Conservation (phyloP, 2,329 filamentous ascomycete species). For the Paecilomyces variotii region DNA sequence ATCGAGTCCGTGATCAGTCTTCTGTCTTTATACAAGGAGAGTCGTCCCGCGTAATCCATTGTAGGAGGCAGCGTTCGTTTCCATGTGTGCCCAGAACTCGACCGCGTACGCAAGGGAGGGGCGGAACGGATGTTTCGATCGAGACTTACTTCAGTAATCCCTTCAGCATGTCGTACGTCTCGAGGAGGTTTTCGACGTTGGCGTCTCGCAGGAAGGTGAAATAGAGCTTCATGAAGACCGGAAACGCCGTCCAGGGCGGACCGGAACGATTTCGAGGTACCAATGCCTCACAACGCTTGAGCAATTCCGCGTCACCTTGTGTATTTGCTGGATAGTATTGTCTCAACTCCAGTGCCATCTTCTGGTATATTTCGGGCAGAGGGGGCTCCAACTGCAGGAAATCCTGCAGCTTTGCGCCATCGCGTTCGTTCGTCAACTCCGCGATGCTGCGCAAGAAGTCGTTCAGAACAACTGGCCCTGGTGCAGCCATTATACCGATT, state of each 20-base stretch:
- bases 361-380: slow-evolving; percentile 57
- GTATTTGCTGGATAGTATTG: slow-evolving; percentile 44
- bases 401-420: slow-evolving; percentile 58
- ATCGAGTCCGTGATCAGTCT: slow-evolving; percentile 2
- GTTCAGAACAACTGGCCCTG: slow-evolving; percentile 43
- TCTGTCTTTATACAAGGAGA: neutral
- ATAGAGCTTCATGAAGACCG: slow-evolving; percentile 73
- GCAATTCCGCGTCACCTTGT: slow-evolving; percentile 48
- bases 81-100: neutral
- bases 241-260: slow-evolving; percentile 67
- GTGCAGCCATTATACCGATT: neutral
- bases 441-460: slow-evolving; percentile 62
- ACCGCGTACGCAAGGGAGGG: neutral
- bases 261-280: slow-evolving; percentile 58
- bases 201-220: slow-evolving; percentile 74
- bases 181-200: slow-evolving; percentile 64
- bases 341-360: slow-evolving; percentile 61
- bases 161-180: slow-evolving; percentile 67
- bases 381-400: slow-evolving; percentile 70
- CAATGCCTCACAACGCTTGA: slow-evolving; percentile 52
- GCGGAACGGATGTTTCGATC: neutral
- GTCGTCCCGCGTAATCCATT: neutral
- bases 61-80: neutral
- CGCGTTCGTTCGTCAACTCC: slow-evolving; percentile 52
- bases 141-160: slow-evolving; percentile 62